Evolutionary conservation across 345 rosid species (phyloP), one percentile per base, ranked within the genome.

Genomic region (Gossypium raimondii): DNA sequence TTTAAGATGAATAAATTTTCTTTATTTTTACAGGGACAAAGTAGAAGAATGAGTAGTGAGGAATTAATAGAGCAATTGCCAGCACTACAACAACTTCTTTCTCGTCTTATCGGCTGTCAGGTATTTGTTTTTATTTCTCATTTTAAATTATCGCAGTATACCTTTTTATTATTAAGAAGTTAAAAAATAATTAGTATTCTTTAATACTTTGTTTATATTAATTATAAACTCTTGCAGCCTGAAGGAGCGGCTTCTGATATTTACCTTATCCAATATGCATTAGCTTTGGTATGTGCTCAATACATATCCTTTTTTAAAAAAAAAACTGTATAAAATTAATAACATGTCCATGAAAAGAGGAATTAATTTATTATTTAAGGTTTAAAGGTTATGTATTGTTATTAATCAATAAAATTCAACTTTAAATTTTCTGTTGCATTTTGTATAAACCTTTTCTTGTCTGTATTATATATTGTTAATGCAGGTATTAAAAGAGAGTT

Each of bases 401-500:
- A 34, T 34, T 34, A 34, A 34, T 34, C 41, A 34, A 34, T 34
- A 34, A 34, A 34, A 1, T 34, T 34, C 41, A 34, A 34, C 41
- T 34, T 34, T 34, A 34, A 34, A 4, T 4, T 5, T 34, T 34
- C 41, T 5, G 41, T 34, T 34, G 41, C 41, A 34, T 34, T 34
- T 34, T 34, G 41, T 1, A 34, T 34, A 34, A 34, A 34, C 18
- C 18, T 72, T 70, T 20, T 55, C 56, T 7, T 8, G 7, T 24
- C 22, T 72, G 13, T 52, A 12, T 34, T 67, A 6, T 50, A 43
- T 7, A 38, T 79, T 34, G 41, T 4, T 34, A 34, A 34, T 34
- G 55, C 69, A 89, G 94, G 87, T 94, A 45, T 86, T 94, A 72
- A 94, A 93, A 81, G 99, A 94, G 82, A 94, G 99, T 83, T 95